These are phyloP conservation scores for Dimocarpus longan DNA, from an alignment of 345 rosid genomes.

Conservation along the genomic window DNA sequence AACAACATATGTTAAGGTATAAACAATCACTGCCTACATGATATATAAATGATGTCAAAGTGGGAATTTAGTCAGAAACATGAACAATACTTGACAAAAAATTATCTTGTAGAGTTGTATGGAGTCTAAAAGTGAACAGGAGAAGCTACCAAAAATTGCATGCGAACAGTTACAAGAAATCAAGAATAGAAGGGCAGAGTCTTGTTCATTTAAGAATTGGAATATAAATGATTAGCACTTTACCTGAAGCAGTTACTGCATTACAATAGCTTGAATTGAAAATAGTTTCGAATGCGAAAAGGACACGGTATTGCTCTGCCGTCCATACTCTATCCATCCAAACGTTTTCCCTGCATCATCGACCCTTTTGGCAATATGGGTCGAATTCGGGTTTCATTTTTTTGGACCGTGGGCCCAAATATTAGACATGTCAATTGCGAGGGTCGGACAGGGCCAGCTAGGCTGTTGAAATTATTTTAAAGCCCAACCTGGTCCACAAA, in stretches of 20 bases:
- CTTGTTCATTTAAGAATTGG: background rate
- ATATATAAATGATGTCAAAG: background rate
- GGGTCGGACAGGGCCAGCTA: too few species aligned
- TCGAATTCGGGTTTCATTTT: too few species aligned
- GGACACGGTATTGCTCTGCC: constrained; percentile 24
- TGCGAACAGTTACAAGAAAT: background rate
- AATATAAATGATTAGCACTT: background rate
- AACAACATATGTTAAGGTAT: background rate
- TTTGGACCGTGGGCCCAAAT: too few species aligned
- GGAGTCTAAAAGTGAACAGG: background rate
- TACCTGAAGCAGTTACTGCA: constrained; percentile 19
- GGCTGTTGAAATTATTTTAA: too few species aligned
- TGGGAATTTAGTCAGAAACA: background rate
- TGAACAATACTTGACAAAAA: background rate
- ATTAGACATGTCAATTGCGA: too few species aligned
- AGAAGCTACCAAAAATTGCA: background rate
- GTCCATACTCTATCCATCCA: background rate
- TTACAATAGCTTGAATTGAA: background rate
- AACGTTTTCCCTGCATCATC: too few species aligned
- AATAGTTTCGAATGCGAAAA: constrained; percentile 19
- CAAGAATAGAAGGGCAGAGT: background rate
- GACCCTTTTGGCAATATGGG: too few species aligned
- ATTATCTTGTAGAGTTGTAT: too few species aligned
- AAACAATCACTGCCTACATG: background rate
- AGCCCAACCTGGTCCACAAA: too few species aligned